Evolutionary conservation across 2,329 filamentous ascomycete genomes (phyloP).

Genomic region (Ophiostoma sp.): DNA sequence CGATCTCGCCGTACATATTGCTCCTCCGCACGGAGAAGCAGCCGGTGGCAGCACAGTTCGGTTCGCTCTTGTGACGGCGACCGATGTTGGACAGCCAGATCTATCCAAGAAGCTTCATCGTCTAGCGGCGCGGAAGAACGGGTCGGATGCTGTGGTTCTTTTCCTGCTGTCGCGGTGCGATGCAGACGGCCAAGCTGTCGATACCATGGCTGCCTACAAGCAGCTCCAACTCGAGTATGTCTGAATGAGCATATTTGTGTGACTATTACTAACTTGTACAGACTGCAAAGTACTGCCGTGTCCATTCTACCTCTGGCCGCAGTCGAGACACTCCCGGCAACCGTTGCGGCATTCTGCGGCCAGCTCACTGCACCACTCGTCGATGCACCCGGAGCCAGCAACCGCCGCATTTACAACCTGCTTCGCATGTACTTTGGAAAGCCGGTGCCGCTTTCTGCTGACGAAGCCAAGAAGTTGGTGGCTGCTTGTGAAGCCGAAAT

Average conservation of each 20-base stretch:
- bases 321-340: slow-evolving; percentile 34
- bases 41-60: slow-evolving; percentile 30
- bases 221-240: background rate
- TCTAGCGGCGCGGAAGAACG: slow-evolving; percentile 30
- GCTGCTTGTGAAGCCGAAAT: background rate
- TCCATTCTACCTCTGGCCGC: slow-evolving; percentile 35
- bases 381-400: background rate
- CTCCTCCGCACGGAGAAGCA: too few relatives aligned
- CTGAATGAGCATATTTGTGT: too few relatives aligned
- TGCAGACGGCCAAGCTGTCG: background rate
- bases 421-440: slow-evolving; percentile 17
- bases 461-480: background rate
- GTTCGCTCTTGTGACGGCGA: slow-evolving; percentile 39
- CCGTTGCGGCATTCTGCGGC: slow-evolving; percentile 37
- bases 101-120: slow-evolving; percentile 36
- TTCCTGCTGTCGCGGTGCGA: slow-evolving; percentile 36
- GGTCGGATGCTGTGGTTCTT: slow-evolving; percentile 35
- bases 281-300: background rate
- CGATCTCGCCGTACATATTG: slow-evolving; percentile 42
- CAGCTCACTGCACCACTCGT: slow-evolving; percentile 26
- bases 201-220: background rate
- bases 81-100: slow-evolving; percentile 33
- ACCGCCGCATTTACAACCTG: background rate
- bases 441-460: slow-evolving; percentile 10
- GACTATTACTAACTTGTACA: background rate